Base-by-base conservation (phyloP, 345 rosid genomes). In the Hibiscus trionum region DNA sequence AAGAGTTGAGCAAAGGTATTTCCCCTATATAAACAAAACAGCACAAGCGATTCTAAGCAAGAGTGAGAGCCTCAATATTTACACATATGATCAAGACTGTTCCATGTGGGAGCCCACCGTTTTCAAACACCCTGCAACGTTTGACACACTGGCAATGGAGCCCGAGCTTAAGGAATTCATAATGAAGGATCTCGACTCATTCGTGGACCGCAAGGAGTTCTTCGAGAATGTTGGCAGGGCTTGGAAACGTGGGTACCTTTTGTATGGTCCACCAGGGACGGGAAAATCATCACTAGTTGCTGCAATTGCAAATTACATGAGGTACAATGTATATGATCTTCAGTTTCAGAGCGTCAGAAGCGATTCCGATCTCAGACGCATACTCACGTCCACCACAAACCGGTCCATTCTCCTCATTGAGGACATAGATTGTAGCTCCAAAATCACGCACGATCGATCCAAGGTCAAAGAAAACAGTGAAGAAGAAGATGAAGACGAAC, bases 161-260 rank as follows among this genome's bases (percentile, higher is more conserved):
- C 50, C 66, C 4, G 26, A 73, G 11, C 26, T 42, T 1, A 77
- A 73, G 71, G 15, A 35, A 6, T 31, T 46, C 27, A 53, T 73
- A 27, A 31, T 61, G 3, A 70, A 53, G 7, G 77, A 77, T 77
- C 77, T 77, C 0, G 59, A 72, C 27, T 6, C 26, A 1, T 77
- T 77, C 27, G 60, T 11, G 27, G 14, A 55, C 12, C 47, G 70
- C 7, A 61, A 68, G 58, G 70, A 57, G 0, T 77, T 61, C 11
- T 77, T 70, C n/a, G 26, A 42, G 27, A 77, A 46, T 1, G 73
- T 53, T n/a, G 77, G 80, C 8, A 73, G 69, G 44, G 74, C 78
- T 11, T 75, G 78, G 78, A 75, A 75, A 42, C 73, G 78, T 1
- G 79, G 79, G 11, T 76, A 73, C 37, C 74, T 73, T 55, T 61